phyloP scores from a whole-genome alignment of 225 moss, liverwort and hornwort species.

The Physcomitrellopsis africana region DNA sequence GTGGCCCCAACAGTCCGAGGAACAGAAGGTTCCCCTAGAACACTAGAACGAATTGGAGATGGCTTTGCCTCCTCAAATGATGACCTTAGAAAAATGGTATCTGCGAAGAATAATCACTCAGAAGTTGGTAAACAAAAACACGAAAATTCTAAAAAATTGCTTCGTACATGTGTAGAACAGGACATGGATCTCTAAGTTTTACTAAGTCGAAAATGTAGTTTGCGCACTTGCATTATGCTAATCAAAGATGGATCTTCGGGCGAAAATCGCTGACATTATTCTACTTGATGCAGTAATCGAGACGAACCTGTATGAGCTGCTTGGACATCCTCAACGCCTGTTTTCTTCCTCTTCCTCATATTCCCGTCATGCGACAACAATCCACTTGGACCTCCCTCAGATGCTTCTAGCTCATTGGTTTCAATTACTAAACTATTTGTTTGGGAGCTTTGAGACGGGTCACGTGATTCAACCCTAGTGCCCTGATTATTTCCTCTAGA shows the following conservation, averaged over 20 bases:
- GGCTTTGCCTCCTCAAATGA: background rate
- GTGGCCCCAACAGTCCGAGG: background rate
- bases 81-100: background rate
- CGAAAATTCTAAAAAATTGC: no score
- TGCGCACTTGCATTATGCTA: no score
- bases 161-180: no score
- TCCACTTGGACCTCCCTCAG: conserved; percentile 23
- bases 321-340: conserved; percentile 10
- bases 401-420: conserved; percentile 8
- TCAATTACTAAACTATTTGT: conserved; percentile 17
- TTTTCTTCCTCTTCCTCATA: conserved; percentile 30
- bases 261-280: background rate
- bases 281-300: background rate
- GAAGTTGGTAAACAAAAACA: no score
- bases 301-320: conserved; percentile 17
- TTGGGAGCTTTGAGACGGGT: conserved; percentile 11
- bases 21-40: background rate
- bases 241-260: no score
- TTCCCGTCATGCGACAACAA: background rate
- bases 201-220: no score
- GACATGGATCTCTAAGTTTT: no score
- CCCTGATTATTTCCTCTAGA: conserved; percentile 26
- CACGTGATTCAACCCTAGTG: conserved; percentile 5
- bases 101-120: background rate
- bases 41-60: background rate